Evolutionary conservation across 805 yeast species (phyloP).

Genomic region (Jamesozyma piceae): DNA sequence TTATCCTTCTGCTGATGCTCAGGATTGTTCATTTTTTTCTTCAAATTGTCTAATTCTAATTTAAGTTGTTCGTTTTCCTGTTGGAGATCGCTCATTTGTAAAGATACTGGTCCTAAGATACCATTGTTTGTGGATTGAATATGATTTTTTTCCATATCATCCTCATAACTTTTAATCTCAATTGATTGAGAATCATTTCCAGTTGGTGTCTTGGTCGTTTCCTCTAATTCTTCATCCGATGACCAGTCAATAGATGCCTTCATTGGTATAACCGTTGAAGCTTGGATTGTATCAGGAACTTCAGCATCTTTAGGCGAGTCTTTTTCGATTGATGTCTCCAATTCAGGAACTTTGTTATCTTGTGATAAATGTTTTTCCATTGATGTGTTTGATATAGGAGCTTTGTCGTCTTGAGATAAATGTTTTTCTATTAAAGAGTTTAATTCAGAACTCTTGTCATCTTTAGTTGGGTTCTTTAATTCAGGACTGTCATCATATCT

Average conservation of each 20-base stretch:
- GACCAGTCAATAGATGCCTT: slow-evolving; percentile 84
- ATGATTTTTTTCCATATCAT: no score
- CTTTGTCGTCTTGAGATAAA: neutral
- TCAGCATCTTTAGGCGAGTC: neutral
- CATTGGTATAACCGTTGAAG: slow-evolving; percentile 70
- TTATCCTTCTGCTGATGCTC: neutral
- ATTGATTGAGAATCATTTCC: neutral
- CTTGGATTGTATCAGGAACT: slow-evolving; percentile 30
- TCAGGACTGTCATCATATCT: neutral
- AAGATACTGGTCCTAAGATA: neutral
- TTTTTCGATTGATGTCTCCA: neutral
- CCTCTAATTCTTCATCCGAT: slow-evolving; percentile 56
- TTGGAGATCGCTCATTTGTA: neutral
- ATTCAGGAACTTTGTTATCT: neutral
- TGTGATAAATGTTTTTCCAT: neutral
- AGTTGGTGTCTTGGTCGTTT: slow-evolving; percentile 1
- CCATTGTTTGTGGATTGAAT: neutral
- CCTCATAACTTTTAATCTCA: neutral
- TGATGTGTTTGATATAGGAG: neutral
- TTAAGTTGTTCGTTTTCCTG: neutral
- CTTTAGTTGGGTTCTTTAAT: neutral
- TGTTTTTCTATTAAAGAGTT: no score
- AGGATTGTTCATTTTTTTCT: neutral
- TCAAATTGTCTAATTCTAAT: neutral
- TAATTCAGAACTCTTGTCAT: neutral